Conservation (phyloP, 306 rosid genomes). For the Trifolium dubium region DNA sequence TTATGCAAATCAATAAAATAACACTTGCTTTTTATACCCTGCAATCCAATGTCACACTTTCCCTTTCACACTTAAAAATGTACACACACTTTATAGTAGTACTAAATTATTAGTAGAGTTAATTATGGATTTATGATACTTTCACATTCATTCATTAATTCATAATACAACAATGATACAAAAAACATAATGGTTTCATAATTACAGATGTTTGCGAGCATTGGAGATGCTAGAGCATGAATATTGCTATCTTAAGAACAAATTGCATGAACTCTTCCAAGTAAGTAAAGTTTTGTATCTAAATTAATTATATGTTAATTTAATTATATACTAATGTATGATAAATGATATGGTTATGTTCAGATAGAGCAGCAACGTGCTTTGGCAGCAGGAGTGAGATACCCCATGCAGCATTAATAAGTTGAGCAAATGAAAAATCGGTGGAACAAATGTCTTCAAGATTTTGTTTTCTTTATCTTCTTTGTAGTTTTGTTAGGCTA, state of each 20-base stretch:
- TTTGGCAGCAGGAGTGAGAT: slow-evolving; percentile 81
- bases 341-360: not conserved
- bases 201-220: slow-evolving; percentile 74
- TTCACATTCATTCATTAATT: not conserved
- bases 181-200: not conserved
- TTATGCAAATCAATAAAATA: too few relatives aligned
- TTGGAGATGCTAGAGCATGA: slow-evolving; percentile 85
- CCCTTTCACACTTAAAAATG: not conserved
- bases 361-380: slow-evolving; percentile 93
- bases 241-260: slow-evolving; percentile 89
- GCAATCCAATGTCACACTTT: not conserved
- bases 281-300: slow-evolving; percentile 40
- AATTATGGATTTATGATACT: not conserved
- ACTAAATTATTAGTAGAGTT: not conserved
- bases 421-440: not conserved
- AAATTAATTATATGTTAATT: not conserved
- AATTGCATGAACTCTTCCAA: slow-evolving; percentile 82
- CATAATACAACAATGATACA: not conserved
- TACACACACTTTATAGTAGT: not conserved
- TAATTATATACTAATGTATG: not conserved
- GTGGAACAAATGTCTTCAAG: not conserved
- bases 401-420: slow-evolving; percentile 68
- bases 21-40: not conserved
- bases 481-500: not conserved
- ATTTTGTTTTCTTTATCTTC: not conserved